phyloP scores from a whole-genome alignment of 2,329 filamentous ascomycete genomes.

The Nigrospora sphaerica region DNA sequence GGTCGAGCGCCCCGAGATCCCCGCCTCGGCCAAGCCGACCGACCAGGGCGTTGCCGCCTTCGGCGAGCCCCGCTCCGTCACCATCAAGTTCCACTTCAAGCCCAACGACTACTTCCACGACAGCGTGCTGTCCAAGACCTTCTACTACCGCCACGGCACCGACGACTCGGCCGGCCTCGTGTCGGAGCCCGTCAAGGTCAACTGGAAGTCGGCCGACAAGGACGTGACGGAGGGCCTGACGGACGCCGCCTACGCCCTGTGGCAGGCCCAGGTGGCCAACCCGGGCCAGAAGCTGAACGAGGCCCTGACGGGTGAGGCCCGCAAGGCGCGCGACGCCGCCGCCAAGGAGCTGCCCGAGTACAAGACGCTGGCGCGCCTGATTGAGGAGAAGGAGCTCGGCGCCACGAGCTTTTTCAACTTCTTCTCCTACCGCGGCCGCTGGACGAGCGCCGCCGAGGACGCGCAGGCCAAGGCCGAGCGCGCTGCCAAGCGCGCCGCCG shows the following conservation, averaged over 20 bases:
- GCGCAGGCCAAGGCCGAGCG: slow-evolving; percentile 45
- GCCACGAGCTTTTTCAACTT: slow-evolving; percentile 62
- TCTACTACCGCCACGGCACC: slow-evolving; percentile 55
- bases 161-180: slow-evolving; percentile 55
- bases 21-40: slow-evolving; percentile 19
- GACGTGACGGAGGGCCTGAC: slow-evolving; percentile 58
- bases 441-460: slow-evolving; percentile 55
- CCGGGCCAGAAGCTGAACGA: slow-evolving; percentile 26
- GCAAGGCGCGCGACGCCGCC: slow-evolving; percentile 16
- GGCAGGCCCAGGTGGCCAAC: slow-evolving; percentile 43
- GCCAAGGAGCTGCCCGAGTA: slow-evolving; percentile 18
- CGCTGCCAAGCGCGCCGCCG: slow-evolving; percentile 24
- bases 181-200: slow-evolving; percentile 59
- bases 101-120: slow-evolving; percentile 58
- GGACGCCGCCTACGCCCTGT: slow-evolving; percentile 51
- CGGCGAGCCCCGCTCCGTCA: slow-evolving; percentile 58
- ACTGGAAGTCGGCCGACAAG: slow-evolving; percentile 54
- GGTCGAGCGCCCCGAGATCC: slow-evolving; percentile 37
- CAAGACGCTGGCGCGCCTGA: slow-evolving; percentile 13
- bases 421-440: slow-evolving; percentile 58
- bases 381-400: slow-evolving; percentile 14
- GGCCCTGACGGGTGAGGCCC: slow-evolving; percentile 15
- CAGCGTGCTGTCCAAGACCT: slow-evolving; percentile 56
- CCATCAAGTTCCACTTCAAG: slow-evolving; percentile 46
- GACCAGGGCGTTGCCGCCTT: slow-evolving; percentile 21